Evolutionary conservation across 2,329 filamentous ascomycete species (phyloP).

Genomic region (Penicillium sp.): DNA sequence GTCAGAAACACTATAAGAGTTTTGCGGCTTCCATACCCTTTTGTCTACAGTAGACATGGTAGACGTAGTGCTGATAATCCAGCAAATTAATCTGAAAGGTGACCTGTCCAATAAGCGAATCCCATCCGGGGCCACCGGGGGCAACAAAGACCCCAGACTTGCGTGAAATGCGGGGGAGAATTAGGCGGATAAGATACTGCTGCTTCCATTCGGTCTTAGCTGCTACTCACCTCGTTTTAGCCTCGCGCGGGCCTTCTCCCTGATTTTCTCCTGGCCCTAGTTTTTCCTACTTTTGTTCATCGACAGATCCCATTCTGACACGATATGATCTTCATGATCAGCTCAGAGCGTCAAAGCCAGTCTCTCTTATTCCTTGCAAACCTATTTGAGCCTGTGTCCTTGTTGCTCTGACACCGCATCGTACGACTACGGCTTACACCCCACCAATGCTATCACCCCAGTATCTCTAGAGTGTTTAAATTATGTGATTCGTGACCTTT

Average conservation of each 20-base stretch:
- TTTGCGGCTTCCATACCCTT: not conserved
- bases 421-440: not conserved
- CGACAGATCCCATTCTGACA: not conserved
- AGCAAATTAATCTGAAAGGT: not conserved
- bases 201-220: conserved; percentile 13
- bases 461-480: conserved; percentile 12
- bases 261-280: not conserved
- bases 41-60: not conserved
- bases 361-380: not conserved
- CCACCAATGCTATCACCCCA: conserved; percentile 3
- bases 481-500: conserved; percentile 10
- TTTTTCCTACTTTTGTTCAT: not conserved
- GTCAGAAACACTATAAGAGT: not conserved
- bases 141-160: not conserved
- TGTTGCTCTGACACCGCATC: not conserved
- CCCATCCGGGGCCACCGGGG: conserved; percentile 10
- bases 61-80: not conserved
- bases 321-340: not conserved
- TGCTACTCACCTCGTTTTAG: conserved; percentile 2
- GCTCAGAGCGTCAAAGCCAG: not conserved
- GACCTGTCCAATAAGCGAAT: conserved; percentile 4
- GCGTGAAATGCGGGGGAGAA: conserved; percentile 21
- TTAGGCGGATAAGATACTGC: conserved; percentile 17
- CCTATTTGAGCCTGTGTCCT: not conserved
- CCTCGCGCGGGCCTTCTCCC: conserved; percentile 1